phyloP scores from a whole-genome alignment of 306 rosid genomes.

The Rubus parviflorus region DNA sequence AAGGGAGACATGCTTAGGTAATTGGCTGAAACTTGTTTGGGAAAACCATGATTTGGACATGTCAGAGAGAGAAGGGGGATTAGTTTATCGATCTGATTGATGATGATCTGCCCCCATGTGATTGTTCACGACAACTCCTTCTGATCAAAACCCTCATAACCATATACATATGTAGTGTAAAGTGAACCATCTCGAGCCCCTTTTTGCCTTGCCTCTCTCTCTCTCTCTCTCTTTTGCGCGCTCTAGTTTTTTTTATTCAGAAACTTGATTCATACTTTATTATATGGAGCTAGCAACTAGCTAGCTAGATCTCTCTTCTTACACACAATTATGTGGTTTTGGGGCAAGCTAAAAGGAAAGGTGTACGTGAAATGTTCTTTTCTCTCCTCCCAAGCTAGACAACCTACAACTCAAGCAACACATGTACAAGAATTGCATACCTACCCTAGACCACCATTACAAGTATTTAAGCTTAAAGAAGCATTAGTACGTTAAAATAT shows the following conservation, averaged over 20 bases:
- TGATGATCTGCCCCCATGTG: conserved; percentile 53
- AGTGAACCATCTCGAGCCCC: conserved; percentile 37
- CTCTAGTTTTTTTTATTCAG: conserved; percentile 31
- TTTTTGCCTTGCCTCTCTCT: not conserved
- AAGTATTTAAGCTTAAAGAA: not conserved
- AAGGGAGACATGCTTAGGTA: conserved; percentile 59
- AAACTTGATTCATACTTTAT: not conserved
- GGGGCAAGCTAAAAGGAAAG: not conserved
- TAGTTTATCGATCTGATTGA: conserved; percentile 26
- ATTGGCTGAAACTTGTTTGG: conserved; percentile 44
- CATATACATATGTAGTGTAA: conserved; percentile 42
- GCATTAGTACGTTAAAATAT: not conserved
- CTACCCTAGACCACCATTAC: conserved; percentile 19
- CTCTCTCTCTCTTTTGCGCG: conserved; percentile 24
- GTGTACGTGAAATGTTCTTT: conserved; percentile 48
- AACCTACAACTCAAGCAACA: conserved; percentile 57
- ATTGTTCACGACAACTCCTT: conserved; percentile 41
- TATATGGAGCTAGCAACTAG: not conserved
- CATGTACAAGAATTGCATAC: conserved; percentile 11
- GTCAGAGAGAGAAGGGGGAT: conserved; percentile 42
- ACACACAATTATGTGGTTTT: not conserved
- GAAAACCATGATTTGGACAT: conserved; percentile 72
- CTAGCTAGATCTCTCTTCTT: conserved; percentile 16
- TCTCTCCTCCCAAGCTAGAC: conserved; percentile 67
- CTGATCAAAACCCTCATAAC: conserved; percentile 16